Base-by-base conservation (phyloP, 495 filamentous ascomycete species). In the Penicillium coffeae region DNA sequence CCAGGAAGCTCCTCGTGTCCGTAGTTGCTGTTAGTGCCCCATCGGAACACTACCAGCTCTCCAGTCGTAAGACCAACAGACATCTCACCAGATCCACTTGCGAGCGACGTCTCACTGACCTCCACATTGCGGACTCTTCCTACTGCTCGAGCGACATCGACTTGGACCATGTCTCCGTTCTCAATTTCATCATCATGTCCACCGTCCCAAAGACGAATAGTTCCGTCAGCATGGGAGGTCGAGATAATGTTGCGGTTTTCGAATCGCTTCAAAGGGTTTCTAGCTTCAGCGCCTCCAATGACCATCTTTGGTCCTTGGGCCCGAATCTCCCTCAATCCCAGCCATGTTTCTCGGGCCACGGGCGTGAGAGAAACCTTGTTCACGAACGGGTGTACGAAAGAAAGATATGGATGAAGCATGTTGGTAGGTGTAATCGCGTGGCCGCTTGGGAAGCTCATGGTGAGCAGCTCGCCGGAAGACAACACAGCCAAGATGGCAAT, bases 111-210 rank as follows among this genome's bases (percentile, higher is more conserved):
- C 8, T 80, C 73, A 4, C 82, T 85, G 12, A 96, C 79, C 37
- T 86, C 82, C 7, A 96, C 75, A 36, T 87, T 82, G n/a, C 87
- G 74, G n/a, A 78, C 82, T 20, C 90, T 78, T 32, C 85, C 84
- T 5, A 97, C 73, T n/a, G 91, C 90, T 50, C 89, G 79, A 9
- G 83, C 81, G 20, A 96, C 66, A 63, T 98, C 92, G 2, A 94
- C 81, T 69, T 97, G 90, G 37, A 96, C 71, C 27, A 88, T 77
- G 10, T 74, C 74, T 20, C 80, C 74, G 58, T 97, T 97, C 67
- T 97, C 93, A 45, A 98, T 84, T 60, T 96, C 90, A 62, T 97
- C 93, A 5, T 79, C 86, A 55, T 92, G 83, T 0, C 94, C 94
- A 21, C 83, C 77, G 64, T 98, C 93, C 90, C 90, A 98, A 9